Conservation (phyloP, 768 basidiomycete genomes). For the Rhodotorula babjevae region DNA sequence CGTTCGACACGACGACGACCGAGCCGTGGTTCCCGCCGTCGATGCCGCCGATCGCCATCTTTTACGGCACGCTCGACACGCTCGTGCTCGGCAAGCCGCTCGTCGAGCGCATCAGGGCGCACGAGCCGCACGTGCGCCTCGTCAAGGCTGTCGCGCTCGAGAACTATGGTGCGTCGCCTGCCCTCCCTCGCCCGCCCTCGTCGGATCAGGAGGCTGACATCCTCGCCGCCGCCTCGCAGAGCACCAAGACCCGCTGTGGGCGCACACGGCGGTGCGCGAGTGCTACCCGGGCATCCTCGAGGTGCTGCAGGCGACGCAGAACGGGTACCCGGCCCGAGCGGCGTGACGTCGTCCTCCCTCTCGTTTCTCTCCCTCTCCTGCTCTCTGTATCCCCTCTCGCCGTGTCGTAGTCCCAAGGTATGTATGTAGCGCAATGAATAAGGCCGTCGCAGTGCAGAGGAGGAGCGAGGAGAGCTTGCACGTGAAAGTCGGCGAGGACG, state of each 20-base stretch:
- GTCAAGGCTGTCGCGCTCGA: conserved; percentile 32
- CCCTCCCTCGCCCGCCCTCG: too few species aligned
- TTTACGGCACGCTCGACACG: conserved; percentile 35
- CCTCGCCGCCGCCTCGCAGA: background rate
- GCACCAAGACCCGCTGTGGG: conserved; percentile 30
- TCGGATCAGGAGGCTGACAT: background rate
- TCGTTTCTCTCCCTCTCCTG: too few species aligned
- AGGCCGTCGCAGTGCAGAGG: too few species aligned
- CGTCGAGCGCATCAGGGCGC: conserved; percentile 21
- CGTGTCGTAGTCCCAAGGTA: too few species aligned
- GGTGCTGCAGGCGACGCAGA: conserved; percentile 23
- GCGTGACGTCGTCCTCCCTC: background rate
- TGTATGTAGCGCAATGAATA: too few species aligned
- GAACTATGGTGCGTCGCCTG: conserved; percentile 13
- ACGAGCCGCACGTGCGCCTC: conserved; percentile 23
- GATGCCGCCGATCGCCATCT: conserved; percentile 33
- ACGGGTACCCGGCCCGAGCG: conserved; percentile 1
- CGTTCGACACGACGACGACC: conserved; percentile 22
- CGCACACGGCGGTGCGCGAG: conserved; percentile 22
- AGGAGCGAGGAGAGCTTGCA: too few species aligned
- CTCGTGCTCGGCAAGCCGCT: conserved; percentile 35
- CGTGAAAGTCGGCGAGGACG: too few species aligned
- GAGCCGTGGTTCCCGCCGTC: conserved; percentile 32
- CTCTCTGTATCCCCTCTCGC: background rate
- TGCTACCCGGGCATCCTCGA: conserved; percentile 24